Evolutionary conservation across 371 early-diverging fungal species (phyloP).

Genomic region (Blakeslea trispora): DNA sequence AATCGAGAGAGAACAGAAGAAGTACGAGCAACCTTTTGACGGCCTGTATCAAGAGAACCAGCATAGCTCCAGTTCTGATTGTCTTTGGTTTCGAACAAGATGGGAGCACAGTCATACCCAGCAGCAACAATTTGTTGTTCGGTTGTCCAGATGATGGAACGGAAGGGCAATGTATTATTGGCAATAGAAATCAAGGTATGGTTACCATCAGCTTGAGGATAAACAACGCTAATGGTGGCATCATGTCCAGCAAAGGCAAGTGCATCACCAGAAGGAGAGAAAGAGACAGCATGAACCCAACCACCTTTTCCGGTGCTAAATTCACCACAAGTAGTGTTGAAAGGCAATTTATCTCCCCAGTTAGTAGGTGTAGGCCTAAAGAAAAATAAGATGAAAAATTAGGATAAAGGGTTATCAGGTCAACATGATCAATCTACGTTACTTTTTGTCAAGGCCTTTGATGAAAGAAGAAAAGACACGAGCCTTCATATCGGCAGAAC

Average conservation of each 20-base stretch:
- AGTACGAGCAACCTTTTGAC: constrained; percentile 56
- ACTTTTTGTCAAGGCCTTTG: constrained; percentile 93
- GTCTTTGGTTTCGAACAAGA: constrained; percentile 65
- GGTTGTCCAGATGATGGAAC: constrained; percentile 77
- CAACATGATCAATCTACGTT: constrained; percentile 1
- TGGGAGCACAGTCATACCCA: constrained; percentile 94
- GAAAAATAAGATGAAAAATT: no score
- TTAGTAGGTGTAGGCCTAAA: constrained; percentile 69
- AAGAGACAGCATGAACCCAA: constrained; percentile 93
- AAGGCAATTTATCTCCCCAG: constrained; percentile 96
- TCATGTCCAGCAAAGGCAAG: constrained; percentile 94
- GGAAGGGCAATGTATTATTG: constrained; percentile 74
- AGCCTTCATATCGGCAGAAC: constrained; percentile 94
- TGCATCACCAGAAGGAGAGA: constrained; percentile 89
- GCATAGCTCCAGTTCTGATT: constrained; percentile 71
- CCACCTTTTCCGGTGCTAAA: constrained; percentile 80
- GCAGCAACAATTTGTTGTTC: constrained; percentile 82
- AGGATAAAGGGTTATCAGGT: no score
- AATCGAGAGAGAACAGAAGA: constrained; percentile 84
- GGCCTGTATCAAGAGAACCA: constrained; percentile 76
- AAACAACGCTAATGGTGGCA: constrained; percentile 75
- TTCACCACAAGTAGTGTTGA: constrained; percentile 92
- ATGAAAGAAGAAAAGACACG: constrained; percentile 95
- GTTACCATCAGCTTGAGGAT: constrained; percentile 65
- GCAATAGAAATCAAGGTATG: constrained; percentile 60